Base-by-base conservation (phyloP, 2,329 filamentous ascomycete genomes). In the Phymatotrichopsis omnivora region DNA sequence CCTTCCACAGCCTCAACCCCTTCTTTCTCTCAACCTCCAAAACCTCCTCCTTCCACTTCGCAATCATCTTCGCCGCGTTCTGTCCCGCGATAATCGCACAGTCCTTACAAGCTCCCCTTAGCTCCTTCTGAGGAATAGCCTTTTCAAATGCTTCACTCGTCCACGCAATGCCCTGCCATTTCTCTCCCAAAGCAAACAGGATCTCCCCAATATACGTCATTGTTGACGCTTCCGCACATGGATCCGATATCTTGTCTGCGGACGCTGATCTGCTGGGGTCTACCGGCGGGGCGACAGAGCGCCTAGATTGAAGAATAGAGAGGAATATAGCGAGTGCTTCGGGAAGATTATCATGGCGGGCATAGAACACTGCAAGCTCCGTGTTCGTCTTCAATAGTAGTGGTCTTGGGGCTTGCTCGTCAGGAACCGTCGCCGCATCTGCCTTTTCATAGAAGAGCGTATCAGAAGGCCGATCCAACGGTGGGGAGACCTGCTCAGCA, bases 151-250 rank as follows among this genome's bases (percentile, higher is more conserved):
- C 56, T 44, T 53, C 47, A 34, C 51, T 52, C 12, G 35, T 56
- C 57, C 56, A 58, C 29, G 47, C 49, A 7, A 58, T 32, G 4
- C 57, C 57, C 37, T 57, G 46, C 14, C 34, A 33, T 28, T 45
- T 49, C 22, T 57, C 52, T 8, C 56, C 55, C 35, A 56, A 38
- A 20, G 57, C 52, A 50, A 58, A 59, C 38, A 59, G 17, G 14
- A 59, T 42, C 49, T 59, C 57, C 14, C 55, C 57, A 31, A 59
- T 42, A 34, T 55, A 56, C 17, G 52, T 47, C 56, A 56, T 53
- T 5, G 54, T 47, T 29, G 45, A 48, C 12, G 53, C 55, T 23
- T 56, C 49, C 34, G 49, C 45, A 50, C 57, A 59, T 12, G 44
- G 55, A 42, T 59, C 57, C 14, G 29, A 20, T 1, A 35, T 7